Percentiles rank a stretch among this genome's conserved stretches.
Evolutionary conservation across 2,329 filamentous ascomycete species (phyloP).

Genomic region (Ophiostoma ips): DNA sequence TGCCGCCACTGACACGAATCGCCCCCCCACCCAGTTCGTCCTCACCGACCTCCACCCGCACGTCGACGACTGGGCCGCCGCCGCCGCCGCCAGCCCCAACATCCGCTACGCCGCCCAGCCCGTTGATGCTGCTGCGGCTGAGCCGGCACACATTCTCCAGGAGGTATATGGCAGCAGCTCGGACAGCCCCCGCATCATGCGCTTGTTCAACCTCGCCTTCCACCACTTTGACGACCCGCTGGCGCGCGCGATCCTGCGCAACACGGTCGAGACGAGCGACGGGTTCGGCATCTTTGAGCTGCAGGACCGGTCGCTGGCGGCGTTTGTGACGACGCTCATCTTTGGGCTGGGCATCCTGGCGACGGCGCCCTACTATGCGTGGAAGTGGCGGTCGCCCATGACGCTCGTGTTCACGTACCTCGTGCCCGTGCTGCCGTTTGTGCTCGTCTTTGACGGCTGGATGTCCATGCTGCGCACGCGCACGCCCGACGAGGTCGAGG

Average conservation of each 20-base stretch:
- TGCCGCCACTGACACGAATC: not conserved
- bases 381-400: conserved; percentile 36
- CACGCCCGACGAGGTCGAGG: conserved; percentile 49
- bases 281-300: conserved; percentile 62
- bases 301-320: conserved; percentile 47
- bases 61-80: conserved; percentile 41
- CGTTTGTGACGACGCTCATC: conserved; percentile 36
- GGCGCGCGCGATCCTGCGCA: conserved; percentile 45
- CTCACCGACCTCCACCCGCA: conserved; percentile 55
- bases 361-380: conserved; percentile 37
- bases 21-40: conserved; percentile 36
- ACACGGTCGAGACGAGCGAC: conserved; percentile 50
- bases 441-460: conserved; percentile 54
- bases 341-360: conserved; percentile 39
- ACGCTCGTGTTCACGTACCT: conserved; percentile 52
- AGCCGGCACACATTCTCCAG: conserved; percentile 30
- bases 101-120: conserved; percentile 45
- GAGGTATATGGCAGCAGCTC: conserved; percentile 7
- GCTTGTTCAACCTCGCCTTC: conserved; percentile 61
- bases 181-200: conserved; percentile 30
- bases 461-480: conserved; percentile 55
- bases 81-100: conserved; percentile 36
- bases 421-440: conserved; percentile 52
- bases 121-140: conserved; percentile 51
- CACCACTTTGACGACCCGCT: conserved; percentile 60